phyloP scores from a whole-genome alignment of 2,329 filamentous ascomycete genomes.

The Trichoderma gracile region DNA sequence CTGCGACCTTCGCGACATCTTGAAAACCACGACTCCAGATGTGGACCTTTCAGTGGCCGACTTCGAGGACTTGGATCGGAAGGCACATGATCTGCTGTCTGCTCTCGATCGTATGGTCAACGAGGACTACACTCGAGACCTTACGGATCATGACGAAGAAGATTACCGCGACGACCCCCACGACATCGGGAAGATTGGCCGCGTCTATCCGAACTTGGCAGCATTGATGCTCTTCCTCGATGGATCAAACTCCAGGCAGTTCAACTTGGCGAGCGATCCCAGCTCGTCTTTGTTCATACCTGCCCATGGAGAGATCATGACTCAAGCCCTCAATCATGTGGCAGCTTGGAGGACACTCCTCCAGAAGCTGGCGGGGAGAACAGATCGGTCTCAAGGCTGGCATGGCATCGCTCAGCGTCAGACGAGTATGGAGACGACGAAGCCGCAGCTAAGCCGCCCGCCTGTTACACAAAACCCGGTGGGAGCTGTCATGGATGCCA shows the following conservation, averaged over 20 bases:
- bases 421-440: neutral
- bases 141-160: neutral
- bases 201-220: neutral
- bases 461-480: neutral
- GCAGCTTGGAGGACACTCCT: neutral
- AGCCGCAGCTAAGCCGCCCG: neutral
- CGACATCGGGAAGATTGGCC: neutral
- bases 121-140: neutral
- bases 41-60: neutral
- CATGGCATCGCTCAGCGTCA: neutral
- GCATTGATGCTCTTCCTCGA: neutral
- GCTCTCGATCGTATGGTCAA: conserved; percentile 8
- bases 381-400: neutral
- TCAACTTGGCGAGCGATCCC: neutral
- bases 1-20: conserved; percentile 13
- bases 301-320: neutral
- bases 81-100: neutral
- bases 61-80: neutral
- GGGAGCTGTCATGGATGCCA: conserved; percentile 13
- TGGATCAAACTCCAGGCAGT: neutral
- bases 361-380: neutral
- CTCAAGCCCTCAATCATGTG: neutral
- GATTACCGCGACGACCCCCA: neutral
- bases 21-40: neutral
- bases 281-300: neutral